Evolutionary conservation across 164 flowering plant genomes (phyloP), one percentile per base, ranked within the genome.

Genomic region (Hamamelis virginiana): DNA sequence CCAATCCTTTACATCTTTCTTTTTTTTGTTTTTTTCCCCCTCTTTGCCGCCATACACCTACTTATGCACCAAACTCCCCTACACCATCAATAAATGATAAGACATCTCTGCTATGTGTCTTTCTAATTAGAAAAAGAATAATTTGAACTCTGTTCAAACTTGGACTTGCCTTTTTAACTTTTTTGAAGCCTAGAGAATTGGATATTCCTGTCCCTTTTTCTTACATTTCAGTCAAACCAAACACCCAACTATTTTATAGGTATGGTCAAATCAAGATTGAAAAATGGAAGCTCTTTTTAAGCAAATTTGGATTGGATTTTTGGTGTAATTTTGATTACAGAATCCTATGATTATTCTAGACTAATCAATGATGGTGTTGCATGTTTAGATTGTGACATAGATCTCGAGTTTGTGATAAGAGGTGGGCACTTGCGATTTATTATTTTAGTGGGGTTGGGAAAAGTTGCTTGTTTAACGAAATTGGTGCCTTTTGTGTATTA

Each of bases 1-100:
- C 55, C 66, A 19, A 33, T 2, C 41, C 43, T 9, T n/a, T n/a
- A n/a, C n/a, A n/a, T n/a, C n/a, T n/a, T n/a, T n/a, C n/a, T n/a
- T n/a, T n/a, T n/a, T n/a, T n/a, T n/a, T n/a, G 46, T 57, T 25
- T 23, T 21, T 15, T 67, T 23, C 22, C 45, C 21, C 22, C 45
- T 22, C 41, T 13, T 69, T 74, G 73, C 70, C 77, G 67, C 4
- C 70, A 43, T 48, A 28, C 61, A 74, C 66, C 73, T 70, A 74
- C 76, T 73, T 46, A 52, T 43, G 5, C 46, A 74, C 74, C 70
- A 22, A 75, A 60, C 67, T 70, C 19, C 61, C 62, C 19, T 23
- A 48, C 44, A n/a, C 21, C 56, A 45, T 57, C 15, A 57, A 25
- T 19, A 18, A 14, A 33, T n/a, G 46, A 59, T 18, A 15, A 18